Evolutionary conservation across 2,329 filamentous ascomycete genomes (phyloP), one percentile per base, ranked within the genome.

Genomic region (Pseudonectria buxi): DNA sequence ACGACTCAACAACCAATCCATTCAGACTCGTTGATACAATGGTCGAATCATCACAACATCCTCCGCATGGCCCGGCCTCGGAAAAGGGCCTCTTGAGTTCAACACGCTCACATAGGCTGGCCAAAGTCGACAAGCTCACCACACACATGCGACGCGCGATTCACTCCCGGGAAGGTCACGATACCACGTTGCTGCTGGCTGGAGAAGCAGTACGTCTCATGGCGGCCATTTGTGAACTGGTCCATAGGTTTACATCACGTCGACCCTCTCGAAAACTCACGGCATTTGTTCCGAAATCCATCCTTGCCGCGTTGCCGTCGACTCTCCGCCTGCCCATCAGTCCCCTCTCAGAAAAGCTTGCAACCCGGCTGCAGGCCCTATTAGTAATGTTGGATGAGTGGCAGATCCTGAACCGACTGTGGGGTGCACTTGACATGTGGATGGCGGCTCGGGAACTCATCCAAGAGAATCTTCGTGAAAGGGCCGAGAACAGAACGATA

Each of bases 391-490:
- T 41, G 7, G 39, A 41, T 16, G 35, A 41, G 30, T 41, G 39
- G 39, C 39, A 41, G 24, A 24, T 41, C 15, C 30, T 41, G 10
- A 41, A 26, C 13, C 35, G 39, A 7, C 14, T 41, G 26, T 41
- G 35, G 39, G 39, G 39, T 12, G 5, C 35, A 12, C 32, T 41
- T 5, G 39, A 41, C 26, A 35, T 41, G 30, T 35, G 35, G 39
- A 27, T 41, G 28, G 34, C 39, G 2, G 24, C 32, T 12, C 37
- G 32, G 26, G 35, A 32, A 10, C 9, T 27, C 10, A 3, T 13
- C 15, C 14, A 30, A 22, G n/a, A 27, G 10, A 22, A 22, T 9
- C 18, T 6, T 6, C 5, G 18, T 22, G 18, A 5, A 22, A 22
- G 9, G 18, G 18, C 18, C 5, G 18, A 22, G 18, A 9, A 9